Conservation (phyloP, 2,329 filamentous ascomycete genomes). For the Aspergillus sp. region DNA sequence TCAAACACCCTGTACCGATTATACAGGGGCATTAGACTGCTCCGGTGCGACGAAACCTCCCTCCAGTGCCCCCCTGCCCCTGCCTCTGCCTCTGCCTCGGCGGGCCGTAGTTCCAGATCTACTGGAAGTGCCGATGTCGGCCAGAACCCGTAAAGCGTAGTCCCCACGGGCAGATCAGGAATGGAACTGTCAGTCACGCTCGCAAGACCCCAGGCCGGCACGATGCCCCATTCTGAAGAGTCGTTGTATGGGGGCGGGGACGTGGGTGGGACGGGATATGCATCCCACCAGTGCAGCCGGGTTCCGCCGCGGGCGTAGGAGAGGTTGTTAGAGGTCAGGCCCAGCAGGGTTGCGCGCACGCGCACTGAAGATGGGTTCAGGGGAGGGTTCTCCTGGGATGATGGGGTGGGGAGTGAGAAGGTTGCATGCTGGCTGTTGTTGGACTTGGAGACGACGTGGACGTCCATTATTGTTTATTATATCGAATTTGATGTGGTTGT, state of each 20-base stretch:
- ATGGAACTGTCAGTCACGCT: slow-evolving; percentile 45
- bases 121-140: slow-evolving; percentile 41
- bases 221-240: slow-evolving; percentile 44
- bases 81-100: slow-evolving; percentile 17
- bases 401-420: not conserved
- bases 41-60: slow-evolving; percentile 40
- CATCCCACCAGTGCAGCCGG: slow-evolving; percentile 37
- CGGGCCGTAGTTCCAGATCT: slow-evolving; percentile 37
- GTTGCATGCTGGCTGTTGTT: slow-evolving; percentile 25
- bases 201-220: slow-evolving; percentile 52
- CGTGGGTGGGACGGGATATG: slow-evolving; percentile 43
- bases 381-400: not conserved
- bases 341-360: slow-evolving; percentile 17
- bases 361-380: slow-evolving; percentile 13
- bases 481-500: no score
- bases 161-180: slow-evolving; percentile 30
- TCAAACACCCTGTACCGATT: slow-evolving; percentile 41
- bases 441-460: slow-evolving; percentile 31
- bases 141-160: slow-evolving; percentile 46
- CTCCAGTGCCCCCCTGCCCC: slow-evolving; percentile 30
- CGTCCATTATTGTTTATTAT: not conserved
- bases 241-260: slow-evolving; percentile 35
- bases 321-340: slow-evolving; percentile 22
- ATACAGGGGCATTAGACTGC: slow-evolving; percentile 45
- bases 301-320: slow-evolving; percentile 16